Percentiles rank a stretch among this genome's conserved stretches.
These are phyloP conservation scores for Backusella sp. DNA, from an alignment of 192 early-diverging fungal species.

Conservation along the genomic window DNA sequence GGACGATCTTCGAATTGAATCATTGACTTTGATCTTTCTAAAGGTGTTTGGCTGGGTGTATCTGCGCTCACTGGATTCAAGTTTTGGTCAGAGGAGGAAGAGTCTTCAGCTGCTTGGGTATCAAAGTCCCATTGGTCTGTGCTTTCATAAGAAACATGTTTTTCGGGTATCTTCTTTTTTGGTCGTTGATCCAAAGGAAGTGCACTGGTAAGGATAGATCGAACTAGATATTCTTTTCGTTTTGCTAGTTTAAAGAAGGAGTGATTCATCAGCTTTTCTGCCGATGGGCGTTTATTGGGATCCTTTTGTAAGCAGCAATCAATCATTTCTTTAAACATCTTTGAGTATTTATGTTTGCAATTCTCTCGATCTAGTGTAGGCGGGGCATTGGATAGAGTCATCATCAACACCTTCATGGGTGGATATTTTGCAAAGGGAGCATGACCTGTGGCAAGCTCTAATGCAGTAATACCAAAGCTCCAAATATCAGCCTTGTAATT, in stretches of 20 bases:
- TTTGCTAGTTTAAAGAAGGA: slow-evolving; percentile 78
- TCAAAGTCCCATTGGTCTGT: slow-evolving; percentile 73
- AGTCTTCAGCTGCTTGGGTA: slow-evolving; percentile 24
- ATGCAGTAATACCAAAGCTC: slow-evolving; percentile 86
- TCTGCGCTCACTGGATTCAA: neutral
- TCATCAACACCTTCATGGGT: slow-evolving; percentile 82
- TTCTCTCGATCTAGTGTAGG: slow-evolving; percentile 79
- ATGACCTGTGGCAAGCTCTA: slow-evolving; percentile 83
- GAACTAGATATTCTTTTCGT: slow-evolving; percentile 63
- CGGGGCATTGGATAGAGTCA: slow-evolving; percentile 82
- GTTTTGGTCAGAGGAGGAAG: neutral
- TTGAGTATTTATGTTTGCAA: slow-evolving; percentile 73
- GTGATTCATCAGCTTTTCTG: slow-evolving; percentile 73
- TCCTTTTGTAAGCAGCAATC: slow-evolving; percentile 81
- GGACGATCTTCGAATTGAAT: slow-evolving; percentile 8
- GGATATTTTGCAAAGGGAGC: slow-evolving; percentile 88
- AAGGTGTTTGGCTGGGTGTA: neutral
- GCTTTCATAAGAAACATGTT: slow-evolving; percentile 38
- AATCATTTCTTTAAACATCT: slow-evolving; percentile 83
- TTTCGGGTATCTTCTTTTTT: slow-evolving; percentile 52
- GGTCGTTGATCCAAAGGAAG: slow-evolving; percentile 68
- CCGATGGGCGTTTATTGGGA: slow-evolving; percentile 68
- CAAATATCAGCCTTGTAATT: slow-evolving; percentile 91
- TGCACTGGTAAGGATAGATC: slow-evolving; percentile 53
- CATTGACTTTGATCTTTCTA: slow-evolving; percentile 1